These are phyloP conservation scores for Penicillium manginii DNA, from an alignment of 495 filamentous ascomycete genomes.

Conservation along the genomic window DNA sequence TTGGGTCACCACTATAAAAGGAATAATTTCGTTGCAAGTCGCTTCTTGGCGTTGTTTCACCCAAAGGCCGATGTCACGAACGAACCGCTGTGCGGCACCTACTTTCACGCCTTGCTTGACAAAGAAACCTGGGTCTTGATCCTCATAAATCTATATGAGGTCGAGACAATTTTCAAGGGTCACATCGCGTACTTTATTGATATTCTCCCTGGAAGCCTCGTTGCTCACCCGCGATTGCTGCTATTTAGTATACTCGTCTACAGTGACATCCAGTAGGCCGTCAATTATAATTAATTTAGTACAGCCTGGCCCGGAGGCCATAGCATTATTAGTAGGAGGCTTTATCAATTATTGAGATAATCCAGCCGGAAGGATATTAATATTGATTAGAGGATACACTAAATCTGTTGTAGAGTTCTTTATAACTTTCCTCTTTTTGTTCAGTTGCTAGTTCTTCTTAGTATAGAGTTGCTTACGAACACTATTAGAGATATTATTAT, in stretches of 20 bases:
- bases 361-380: not conserved
- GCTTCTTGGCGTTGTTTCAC: too few relatives aligned
- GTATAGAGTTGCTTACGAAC: constrained; percentile 16
- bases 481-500: constrained; percentile 15
- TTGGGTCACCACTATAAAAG: too few relatives aligned
- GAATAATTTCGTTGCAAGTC: too few relatives aligned
- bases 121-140: constrained; percentile 12
- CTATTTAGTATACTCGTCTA: constrained; percentile 13
- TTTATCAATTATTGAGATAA: not conserved
- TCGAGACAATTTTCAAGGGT: constrained; percentile 11
- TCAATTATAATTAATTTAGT: constrained; percentile 8
- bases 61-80: too few relatives aligned
- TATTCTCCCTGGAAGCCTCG: constrained; percentile 9
- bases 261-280: constrained; percentile 9
- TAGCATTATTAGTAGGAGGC: not conserved
- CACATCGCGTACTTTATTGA: constrained; percentile 11
- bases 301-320: not conserved
- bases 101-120: constrained; percentile 13
- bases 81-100: constrained; percentile 12
- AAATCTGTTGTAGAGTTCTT: constrained; percentile 3
- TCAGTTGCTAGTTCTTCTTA: constrained; percentile 11
- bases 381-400: constrained; percentile 11
- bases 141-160: constrained; percentile 7
- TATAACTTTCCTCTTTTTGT: constrained; percentile 6
- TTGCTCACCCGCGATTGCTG: constrained; percentile 13